phyloP scores from a whole-genome alignment of 1,139 yeast species.

The Sugiyamaella novakii region DNA sequence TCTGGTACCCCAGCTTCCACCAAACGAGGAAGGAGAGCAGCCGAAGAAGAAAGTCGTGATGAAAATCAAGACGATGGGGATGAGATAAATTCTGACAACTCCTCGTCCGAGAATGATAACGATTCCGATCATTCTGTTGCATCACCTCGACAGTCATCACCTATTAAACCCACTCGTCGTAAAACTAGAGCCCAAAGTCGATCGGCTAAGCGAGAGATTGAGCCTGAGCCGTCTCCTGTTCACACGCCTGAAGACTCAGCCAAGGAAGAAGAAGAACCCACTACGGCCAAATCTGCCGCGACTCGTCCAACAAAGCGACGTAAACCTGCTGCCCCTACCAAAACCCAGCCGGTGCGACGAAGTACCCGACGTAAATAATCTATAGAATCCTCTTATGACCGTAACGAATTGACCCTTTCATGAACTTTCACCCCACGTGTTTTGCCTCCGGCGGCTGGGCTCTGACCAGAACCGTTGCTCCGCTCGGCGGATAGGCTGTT shows the following conservation, averaged over 20 bases:
- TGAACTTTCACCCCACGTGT: too few relatives aligned
- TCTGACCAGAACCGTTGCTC: conserved; percentile 3
- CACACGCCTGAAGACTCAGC: conserved; percentile 14
- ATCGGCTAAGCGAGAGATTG: conserved; percentile 20
- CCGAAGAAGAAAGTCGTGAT: conserved; percentile 1
- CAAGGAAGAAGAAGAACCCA: conserved; percentile 9
- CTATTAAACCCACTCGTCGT: conserved; percentile 10
- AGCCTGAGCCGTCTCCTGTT: conserved; percentile 4
- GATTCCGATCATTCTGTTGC: conserved; percentile 11
- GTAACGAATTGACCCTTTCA: neutral
- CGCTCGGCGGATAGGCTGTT: too few relatives aligned
- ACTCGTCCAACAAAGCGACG: conserved; percentile 9
- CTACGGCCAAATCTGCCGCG: conserved; percentile 3
- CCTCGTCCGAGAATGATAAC: conserved; percentile 19
- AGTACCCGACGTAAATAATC: conserved; percentile 16
- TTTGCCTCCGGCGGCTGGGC: conserved; percentile 6
- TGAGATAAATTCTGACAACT: conserved; percentile 13
- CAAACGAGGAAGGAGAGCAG: conserved; percentile 5
- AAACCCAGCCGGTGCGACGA: conserved; percentile 12
- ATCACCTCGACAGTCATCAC: conserved; percentile 10
- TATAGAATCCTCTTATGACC: neutral
- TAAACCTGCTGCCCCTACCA: conserved; percentile 13
- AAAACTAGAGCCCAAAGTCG: conserved; percentile 20
- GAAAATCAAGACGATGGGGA: conserved; percentile 6
- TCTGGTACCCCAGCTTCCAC: neutral